Evolutionary conservation across 768 basidiomycete genomes (phyloP), one percentile per base, ranked within the genome.

Genomic region (Nevesoporus exiguus): DNA sequence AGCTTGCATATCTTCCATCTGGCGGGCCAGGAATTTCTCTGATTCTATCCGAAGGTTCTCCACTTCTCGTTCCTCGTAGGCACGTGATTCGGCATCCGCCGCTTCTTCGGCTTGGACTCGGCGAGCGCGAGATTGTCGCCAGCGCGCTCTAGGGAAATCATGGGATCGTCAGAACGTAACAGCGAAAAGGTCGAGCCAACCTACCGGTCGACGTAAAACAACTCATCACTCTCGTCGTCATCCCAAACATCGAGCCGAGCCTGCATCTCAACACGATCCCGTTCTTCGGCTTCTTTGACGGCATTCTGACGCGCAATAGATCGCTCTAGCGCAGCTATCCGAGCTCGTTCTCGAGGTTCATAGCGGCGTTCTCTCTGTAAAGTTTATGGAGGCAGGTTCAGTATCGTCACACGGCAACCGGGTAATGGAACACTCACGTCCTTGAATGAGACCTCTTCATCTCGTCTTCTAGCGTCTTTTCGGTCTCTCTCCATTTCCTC

Each of bases 1-100:
- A 2, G 90, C 87, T 60, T 93, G 92, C 85, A 96, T 89, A 69
- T 98, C 94, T 58, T 91, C 91, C 91, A 96, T 93, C 66, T 97
- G 94, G 51, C 85, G 80, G 33, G 91, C 90, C 55, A 98, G 78
- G 80, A 98, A 97, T 58, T 85, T 88, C 70, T 98, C 96, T 0
- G 93, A 93, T 71, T 98, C 93, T 46, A 84, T 81, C 33, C 92
- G 84, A 22, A 97, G 77, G 61, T 91, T 89, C 66, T 90, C 93
- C 8, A 84, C 82, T 71, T 97, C 93, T 48, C 88, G 86, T 43
- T 87, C 86, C 71, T 97, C 95, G 54, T 85, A 85, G 27, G 80
- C 74, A 15, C 90, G 82, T 33, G 92, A 93, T 59, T 90, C 86
- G 15, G 83, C 81, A 70, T 98, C 95, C 1, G 88, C 88, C 2